Base-by-base conservation (phyloP, 2,329 filamentous ascomycete species). In the Calycina herbarum region DNA sequence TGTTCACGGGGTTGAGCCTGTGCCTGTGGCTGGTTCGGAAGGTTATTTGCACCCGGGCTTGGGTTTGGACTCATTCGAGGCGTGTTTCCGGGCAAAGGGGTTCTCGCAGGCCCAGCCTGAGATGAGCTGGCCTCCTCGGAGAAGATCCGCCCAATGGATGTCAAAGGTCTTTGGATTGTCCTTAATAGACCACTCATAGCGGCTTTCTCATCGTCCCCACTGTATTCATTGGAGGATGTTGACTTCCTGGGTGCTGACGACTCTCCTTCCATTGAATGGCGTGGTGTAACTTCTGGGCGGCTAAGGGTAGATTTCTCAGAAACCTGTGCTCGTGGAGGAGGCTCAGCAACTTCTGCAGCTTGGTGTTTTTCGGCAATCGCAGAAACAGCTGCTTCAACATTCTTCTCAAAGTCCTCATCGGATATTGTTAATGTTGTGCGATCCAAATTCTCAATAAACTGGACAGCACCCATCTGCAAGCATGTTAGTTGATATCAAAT, bases 381-480 rank as follows among this genome's bases (percentile, higher is more conserved):
- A 5, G 93, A 97, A 2, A 99, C 96, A 7, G 95, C 94, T 3
- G 91, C 91, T 79, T 99, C 95, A n/a, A 99, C 96, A 71, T 97
- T 94, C 75, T 86, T 87, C 76, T 99, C 95, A 74, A 99, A 99
- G 45, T 98, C 95, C 64, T 95, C 93, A 74, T 99, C 94, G 1
- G 90, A 90, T 61, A 99, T 95, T 0, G 95, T 98, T 7, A 99
- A 81, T 31, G 90, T 94, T 1, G 95, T 98, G 57, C 94, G 89
- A 78, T 99, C 95, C 78, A 99, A 89, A 67, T 92, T 96, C 80
- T 99, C 95, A 72, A 99, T 92, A 77, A 99, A 99, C 73, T 97
- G 93, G 60, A 99, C 90, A 48, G 93, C 95, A 62, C 95, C 95
- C 89, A 94, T 92, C 85, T 91, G 24, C 10, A n/a, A n/a, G 67